A percentile compares a stretch with the other conserved stretches of the same genome.
Evolutionary conservation across 345 rosid species (phyloP).

Genomic region (Garcia nutans): DNA sequence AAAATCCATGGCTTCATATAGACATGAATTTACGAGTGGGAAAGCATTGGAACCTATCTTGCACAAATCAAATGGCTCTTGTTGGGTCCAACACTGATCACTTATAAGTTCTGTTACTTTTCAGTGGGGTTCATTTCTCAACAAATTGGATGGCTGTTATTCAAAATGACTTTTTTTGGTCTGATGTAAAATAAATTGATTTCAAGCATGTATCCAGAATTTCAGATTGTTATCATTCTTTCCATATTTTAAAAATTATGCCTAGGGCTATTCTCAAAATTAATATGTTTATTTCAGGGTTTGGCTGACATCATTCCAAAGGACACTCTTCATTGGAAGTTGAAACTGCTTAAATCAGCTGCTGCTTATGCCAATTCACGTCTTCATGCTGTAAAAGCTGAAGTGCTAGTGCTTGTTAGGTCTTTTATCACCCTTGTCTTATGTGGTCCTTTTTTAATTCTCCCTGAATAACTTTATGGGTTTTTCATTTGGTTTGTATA

Average conservation of each 20-base stretch:
- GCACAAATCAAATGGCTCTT: too few relatives aligned
- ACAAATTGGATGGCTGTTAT: not conserved
- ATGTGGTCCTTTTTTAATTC: not conserved
- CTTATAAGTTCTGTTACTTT: too few relatives aligned
- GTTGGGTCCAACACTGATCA: too few relatives aligned
- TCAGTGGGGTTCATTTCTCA: too few relatives aligned
- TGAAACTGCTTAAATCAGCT: slow-evolving; percentile 61
- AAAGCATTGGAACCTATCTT: too few relatives aligned
- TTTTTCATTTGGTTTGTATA: not conserved
- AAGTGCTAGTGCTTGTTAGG: slow-evolving; percentile 78
- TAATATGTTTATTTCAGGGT: slow-evolving; percentile 35
- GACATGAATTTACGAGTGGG: too few relatives aligned
- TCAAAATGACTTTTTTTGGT: not conserved
- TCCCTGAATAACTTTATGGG: not conserved
- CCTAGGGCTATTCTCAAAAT: not conserved
- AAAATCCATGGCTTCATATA: too few relatives aligned
- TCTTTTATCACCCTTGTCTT: slow-evolving; percentile 22
- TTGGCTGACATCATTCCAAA: slow-evolving; percentile 58
- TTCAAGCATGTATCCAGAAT: not conserved
- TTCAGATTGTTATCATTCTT: not conserved
- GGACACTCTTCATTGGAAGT: slow-evolving; percentile 75
- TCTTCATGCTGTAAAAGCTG: slow-evolving; percentile 80
- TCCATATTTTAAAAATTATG: not conserved
- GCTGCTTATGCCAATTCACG: slow-evolving; percentile 76
- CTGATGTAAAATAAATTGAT: not conserved